phyloP scores from a whole-genome alignment of 176 grass and related monocot genomes.

The Aegilops tauschii region DNA sequence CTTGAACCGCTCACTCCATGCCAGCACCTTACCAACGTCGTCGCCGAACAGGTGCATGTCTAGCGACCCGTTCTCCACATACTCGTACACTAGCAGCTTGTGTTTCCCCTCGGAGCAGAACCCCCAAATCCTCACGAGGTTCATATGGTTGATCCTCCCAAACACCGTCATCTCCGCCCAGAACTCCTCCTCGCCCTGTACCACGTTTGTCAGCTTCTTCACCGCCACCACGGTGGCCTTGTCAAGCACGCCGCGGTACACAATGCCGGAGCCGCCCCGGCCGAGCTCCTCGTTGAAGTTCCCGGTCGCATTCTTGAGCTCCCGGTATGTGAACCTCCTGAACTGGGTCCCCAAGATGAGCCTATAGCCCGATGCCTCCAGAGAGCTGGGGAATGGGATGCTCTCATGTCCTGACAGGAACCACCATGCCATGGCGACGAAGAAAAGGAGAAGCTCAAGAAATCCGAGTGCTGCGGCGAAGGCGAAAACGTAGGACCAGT shows the following conservation, averaged over 20 bases:
- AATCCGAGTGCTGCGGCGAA: slow-evolving; percentile 3
- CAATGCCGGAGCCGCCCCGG: too few relatives aligned
- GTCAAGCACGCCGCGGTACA: slow-evolving; percentile 31
- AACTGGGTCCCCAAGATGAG: slow-evolving; percentile 43
- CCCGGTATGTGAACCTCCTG: slow-evolving; percentile 46
- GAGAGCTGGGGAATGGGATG: not conserved
- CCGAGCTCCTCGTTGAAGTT: too few relatives aligned
- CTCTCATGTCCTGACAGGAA: slow-evolving; percentile 36
- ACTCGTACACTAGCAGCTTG: not conserved
- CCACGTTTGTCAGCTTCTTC: slow-evolving; percentile 42
- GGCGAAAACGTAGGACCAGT: too few relatives aligned
- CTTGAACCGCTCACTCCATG: slow-evolving; percentile 39
- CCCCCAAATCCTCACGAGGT: slow-evolving; percentile 47
- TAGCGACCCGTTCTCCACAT: slow-evolving; percentile 29
- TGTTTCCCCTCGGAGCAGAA: slow-evolving; percentile 48
- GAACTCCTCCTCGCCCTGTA: not conserved
- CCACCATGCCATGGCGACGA: slow-evolving; percentile 29
- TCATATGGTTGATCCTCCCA: slow-evolving; percentile 7
- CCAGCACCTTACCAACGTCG: not conserved
- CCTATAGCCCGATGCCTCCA: slow-evolving; percentile 34
- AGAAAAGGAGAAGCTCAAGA: slow-evolving; percentile 21
- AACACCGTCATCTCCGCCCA: too few relatives aligned
- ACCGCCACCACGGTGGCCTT: slow-evolving; percentile 39
- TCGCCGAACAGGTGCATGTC: slow-evolving; percentile 47
- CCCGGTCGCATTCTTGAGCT: slow-evolving; percentile 35